Evolutionary conservation across 78 protist species (phyloP).

Genomic region (Isochrysis galbana): DNA sequence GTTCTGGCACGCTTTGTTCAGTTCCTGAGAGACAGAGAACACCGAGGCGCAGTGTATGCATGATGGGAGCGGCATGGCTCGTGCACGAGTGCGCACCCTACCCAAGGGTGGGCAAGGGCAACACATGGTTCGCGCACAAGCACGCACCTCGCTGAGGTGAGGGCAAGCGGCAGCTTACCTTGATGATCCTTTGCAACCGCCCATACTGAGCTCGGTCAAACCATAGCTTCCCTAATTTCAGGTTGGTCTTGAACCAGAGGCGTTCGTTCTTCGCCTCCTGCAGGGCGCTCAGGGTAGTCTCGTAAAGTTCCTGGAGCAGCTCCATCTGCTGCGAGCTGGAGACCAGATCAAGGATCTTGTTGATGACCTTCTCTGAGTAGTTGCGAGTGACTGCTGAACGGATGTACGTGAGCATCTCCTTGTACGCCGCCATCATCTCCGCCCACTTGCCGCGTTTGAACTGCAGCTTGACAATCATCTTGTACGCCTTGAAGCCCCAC

Average conservation of each 20-base stretch:
- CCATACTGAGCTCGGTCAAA: slow-evolving; percentile 57
- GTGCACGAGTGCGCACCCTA: too few relatives aligned
- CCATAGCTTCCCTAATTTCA: slow-evolving; percentile 67
- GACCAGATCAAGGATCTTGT: slow-evolving; percentile 66
- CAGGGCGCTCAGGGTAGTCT: slow-evolving; percentile 60
- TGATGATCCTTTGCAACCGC: background rate
- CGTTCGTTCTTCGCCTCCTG: slow-evolving; percentile 35
- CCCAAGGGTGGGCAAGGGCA: too few relatives aligned
- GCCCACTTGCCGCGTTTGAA: slow-evolving; percentile 8
- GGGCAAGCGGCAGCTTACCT: background rate
- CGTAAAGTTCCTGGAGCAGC: slow-evolving; percentile 36
- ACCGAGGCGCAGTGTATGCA: background rate
- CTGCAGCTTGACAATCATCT: slow-evolving; percentile 65
- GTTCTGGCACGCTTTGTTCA: background rate
- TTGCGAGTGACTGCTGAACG: slow-evolving; percentile 70
- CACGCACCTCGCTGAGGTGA: too few relatives aligned
- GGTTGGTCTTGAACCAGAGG: slow-evolving; percentile 82
- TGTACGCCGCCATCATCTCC: slow-evolving; percentile 44
- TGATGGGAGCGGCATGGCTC: too few relatives aligned
- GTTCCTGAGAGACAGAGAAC: background rate
- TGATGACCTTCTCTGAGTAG: slow-evolving; percentile 74
- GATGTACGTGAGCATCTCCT: slow-evolving; percentile 59
- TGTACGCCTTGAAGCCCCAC: slow-evolving; percentile 72
- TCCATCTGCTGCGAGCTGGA: slow-evolving; percentile 36
- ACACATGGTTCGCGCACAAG: too few relatives aligned